Conservation (phyloP, 208 protist species). For the Wallacemonas rigidus region DNA sequence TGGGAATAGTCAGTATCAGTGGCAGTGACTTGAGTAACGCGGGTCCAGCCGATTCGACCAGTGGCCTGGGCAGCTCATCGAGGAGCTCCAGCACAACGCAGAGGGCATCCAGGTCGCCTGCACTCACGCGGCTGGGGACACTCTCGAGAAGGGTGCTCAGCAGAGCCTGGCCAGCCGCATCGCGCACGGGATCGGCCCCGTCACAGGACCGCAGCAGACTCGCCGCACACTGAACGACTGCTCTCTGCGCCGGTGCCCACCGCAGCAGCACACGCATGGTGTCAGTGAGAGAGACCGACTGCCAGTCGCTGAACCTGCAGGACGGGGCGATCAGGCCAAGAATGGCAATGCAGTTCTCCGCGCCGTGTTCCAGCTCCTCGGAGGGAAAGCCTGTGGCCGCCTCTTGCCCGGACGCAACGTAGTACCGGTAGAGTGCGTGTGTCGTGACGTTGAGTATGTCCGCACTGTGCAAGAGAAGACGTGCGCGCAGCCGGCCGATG, state of each 20-base stretch:
- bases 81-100: constrained; percentile 49
- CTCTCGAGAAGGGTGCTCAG: constrained; percentile 10
- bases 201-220: constrained; percentile 40
- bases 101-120: constrained; percentile 21
- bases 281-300: constrained; percentile 46
- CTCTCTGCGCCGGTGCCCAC: constrained; percentile 51
- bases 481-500: constrained; percentile 37
- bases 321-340: constrained; percentile 38
- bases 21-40: constrained; percentile 36
- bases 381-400: constrained; percentile 23
- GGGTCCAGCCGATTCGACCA: constrained; percentile 26
- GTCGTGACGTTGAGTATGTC: constrained; percentile 45
- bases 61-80: constrained; percentile 33
- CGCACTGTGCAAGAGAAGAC: constrained; percentile 22
- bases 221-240: constrained; percentile 38
- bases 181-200: constrained; percentile 1
- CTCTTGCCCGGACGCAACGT: constrained; percentile 49
- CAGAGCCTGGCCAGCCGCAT: neutral
- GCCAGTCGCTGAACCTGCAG: constrained; percentile 42
- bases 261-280: constrained; percentile 57
- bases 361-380: constrained; percentile 26
- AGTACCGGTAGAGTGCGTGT: constrained; percentile 58
- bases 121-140: neutral
- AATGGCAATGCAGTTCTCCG: constrained; percentile 42
- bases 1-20: constrained; percentile 54